Evolutionary conservation across 805 yeast species (phyloP), one percentile per base, ranked within the genome.

Genomic region (Yamadazyma takamatsuzukensis): DNA sequence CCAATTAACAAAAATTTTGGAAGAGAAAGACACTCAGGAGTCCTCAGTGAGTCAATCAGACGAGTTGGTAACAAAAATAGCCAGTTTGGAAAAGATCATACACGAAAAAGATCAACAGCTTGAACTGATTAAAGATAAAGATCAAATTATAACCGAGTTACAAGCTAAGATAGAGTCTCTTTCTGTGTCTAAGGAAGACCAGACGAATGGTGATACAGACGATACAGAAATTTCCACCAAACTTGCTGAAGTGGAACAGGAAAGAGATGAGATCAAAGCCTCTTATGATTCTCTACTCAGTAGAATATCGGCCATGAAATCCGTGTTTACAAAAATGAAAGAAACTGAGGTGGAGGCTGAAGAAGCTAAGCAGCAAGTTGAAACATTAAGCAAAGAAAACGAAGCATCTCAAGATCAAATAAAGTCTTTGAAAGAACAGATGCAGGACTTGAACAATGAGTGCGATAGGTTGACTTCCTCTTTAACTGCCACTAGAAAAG

Each of bases 251-350:
- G 30, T 34, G 12, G 27, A 63, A 18, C 59, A 64, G 21, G 86
- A 80, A 46, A 68, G 81, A 35, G 80, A 73, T 30, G 69, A 72
- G 18, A 66, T 73, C 18, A 76, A 80, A 44, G 62, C 68, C 2
- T 77, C 78, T 41, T 81, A 83, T 48, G 80, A 81, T 39, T 64
- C 72, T 4, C 56, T 84, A 19, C 54, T 84, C 38, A 75, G 74
- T 41, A 70, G 81, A 51, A 53, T 84, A 12, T 74, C 86, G 1
- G 74, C 84, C 2, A 83, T 83, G 90, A 83, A 82, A 44, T 62
- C 80, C 1, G 72, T 83, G 2, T 83, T 83, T 54, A 59, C 56
- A 32, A 83, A 83, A 43, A 81, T 83, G 85, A 80, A 83, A 49
- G 81, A 75, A 36, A 64, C 86, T 0, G 81, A 83, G 48, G 59